Conservation (phyloP, 169 alveolate species). For the Plasmodium reichenowi region DNA sequence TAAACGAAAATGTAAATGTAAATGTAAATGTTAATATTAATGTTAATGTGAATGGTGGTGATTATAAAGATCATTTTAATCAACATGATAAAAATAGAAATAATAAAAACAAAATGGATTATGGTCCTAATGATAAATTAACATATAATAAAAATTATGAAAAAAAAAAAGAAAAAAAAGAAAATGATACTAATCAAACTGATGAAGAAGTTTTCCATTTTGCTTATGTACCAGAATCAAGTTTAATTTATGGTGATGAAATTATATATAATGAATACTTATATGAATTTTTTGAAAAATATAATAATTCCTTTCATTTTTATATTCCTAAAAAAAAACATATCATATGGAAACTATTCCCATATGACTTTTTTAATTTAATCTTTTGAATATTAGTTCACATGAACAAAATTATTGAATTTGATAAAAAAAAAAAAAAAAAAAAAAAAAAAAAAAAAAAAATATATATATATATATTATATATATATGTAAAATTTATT, state of each 20-base stretch:
- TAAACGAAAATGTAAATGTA: no score
- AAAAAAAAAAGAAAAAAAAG: background rate
- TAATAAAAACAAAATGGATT: no score
- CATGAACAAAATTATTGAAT: no score
- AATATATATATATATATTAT: background rate
- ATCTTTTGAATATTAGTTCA: slow-evolving; percentile 36
- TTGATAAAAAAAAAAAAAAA: background rate
- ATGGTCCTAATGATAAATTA: no score
- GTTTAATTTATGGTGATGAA: slow-evolving; percentile 66
- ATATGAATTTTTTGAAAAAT: slow-evolving; percentile 68
- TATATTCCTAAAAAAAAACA: slow-evolving; percentile 77
- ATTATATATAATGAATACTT: slow-evolving; percentile 68
- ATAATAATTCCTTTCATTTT: slow-evolving; percentile 68
- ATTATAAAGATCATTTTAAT: no score
- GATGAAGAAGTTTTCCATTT: slow-evolving; percentile 49
- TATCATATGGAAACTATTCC: slow-evolving; percentile 74
- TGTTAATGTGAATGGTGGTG: no score
- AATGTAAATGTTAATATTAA: no score
- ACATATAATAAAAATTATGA: background rate
- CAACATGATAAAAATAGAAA: no score
- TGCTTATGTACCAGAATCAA: slow-evolving; percentile 77
- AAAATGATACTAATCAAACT: background rate
- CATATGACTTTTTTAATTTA: slow-evolving; percentile 71
- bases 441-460: background rate
- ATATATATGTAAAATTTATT: background rate